Evolutionary conservation across 1,284 basidiomycete species (phyloP).

Genomic region (Pseudozyma hubeiensis): DNA sequence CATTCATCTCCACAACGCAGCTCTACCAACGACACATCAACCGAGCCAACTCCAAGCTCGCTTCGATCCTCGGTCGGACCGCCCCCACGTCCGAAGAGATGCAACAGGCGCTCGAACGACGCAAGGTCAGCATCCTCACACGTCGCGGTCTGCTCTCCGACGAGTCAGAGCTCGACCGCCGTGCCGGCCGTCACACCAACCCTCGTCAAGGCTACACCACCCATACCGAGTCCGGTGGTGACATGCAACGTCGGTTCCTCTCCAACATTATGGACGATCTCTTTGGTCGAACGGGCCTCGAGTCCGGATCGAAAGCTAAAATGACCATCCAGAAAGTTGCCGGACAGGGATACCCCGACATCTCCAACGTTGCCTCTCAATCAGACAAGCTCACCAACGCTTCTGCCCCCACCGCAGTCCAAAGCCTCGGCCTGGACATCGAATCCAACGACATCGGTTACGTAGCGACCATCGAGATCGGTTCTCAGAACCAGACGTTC

Average conservation of each 20-base stretch:
- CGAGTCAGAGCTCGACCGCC: neutral
- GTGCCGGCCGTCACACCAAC: slow-evolving; percentile 6
- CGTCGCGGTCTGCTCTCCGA: slow-evolving; percentile 16
- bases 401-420: slow-evolving; percentile 70
- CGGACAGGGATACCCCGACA: slow-evolving; percentile 25
- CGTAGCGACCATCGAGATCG: slow-evolving; percentile 80
- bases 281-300: slow-evolving; percentile 26
- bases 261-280: slow-evolving; percentile 29
- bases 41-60: slow-evolving; percentile 52
- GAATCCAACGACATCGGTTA: slow-evolving; percentile 76
- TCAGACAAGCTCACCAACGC: slow-evolving; percentile 48
- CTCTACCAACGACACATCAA: slow-evolving; percentile 58
- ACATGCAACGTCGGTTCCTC: slow-evolving; percentile 34
- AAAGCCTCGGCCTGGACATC: slow-evolving; percentile 80
- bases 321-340: slow-evolving; percentile 19
- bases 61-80: slow-evolving; percentile 33
- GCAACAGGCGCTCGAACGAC: slow-evolving; percentile 29
- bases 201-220: slow-evolving; percentile 43
- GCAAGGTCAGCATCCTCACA: slow-evolving; percentile 29
- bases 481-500: slow-evolving; percentile 80
- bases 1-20: slow-evolving; percentile 8
- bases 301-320: slow-evolving; percentile 19
- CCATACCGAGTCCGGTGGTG: slow-evolving; percentile 17
- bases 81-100: slow-evolving; percentile 32
- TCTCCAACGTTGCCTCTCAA: slow-evolving; percentile 30